Base-by-base conservation (phyloP, 352 stramenopile genomes). In the Globisporangium canariense region DNA sequence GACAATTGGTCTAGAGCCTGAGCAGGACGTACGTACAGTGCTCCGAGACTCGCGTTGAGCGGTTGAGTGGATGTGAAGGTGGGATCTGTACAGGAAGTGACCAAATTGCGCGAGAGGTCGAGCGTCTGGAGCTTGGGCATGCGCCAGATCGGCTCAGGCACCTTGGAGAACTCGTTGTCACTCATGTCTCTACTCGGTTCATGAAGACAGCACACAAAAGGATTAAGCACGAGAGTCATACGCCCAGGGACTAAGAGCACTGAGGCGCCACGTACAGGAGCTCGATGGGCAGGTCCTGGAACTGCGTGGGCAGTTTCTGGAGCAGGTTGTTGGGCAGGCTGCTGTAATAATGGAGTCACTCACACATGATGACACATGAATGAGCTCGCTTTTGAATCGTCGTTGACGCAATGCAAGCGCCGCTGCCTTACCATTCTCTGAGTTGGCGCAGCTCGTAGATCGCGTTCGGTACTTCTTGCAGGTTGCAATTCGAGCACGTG, bases 401-500 rank as follows among this genome's bases (percentile, higher is more conserved):
- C 8, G 38, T 34, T 16, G 47, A 13, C 4, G 11, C 51, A 18
- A 38, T 22, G 25, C 16, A n/a, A 47, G 41, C 6, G 41, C 16
- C 13, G 7, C 28, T 18, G 13, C 3, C 20, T 28, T 51, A 83
- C 75, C 75, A 77, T 69, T 71, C 59, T 2, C 22, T 57, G 11
- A 83, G 60, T 18, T 62, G 28, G 13, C 38, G 45, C n/a, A 77
- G 58, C 32, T 72, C 69, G 49, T 70, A 79, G 41, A 83, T 73
- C 43, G 69, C 50, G 10, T 46, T 63, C 8, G 76, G 76, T 0
- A 83, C 60, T 50, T 71, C 56, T 20, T 62, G 51, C 20, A 83
- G 62, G 41, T 74, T 65, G 60, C 76, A 83, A n/a, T 75, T 76
- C 18, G 66, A 61, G 46, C 76, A 83, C 41, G 68, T 67, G 22